Conservation (phyloP, 2,329 filamentous ascomycete genomes). For the Leptoxyphium fumago region DNA sequence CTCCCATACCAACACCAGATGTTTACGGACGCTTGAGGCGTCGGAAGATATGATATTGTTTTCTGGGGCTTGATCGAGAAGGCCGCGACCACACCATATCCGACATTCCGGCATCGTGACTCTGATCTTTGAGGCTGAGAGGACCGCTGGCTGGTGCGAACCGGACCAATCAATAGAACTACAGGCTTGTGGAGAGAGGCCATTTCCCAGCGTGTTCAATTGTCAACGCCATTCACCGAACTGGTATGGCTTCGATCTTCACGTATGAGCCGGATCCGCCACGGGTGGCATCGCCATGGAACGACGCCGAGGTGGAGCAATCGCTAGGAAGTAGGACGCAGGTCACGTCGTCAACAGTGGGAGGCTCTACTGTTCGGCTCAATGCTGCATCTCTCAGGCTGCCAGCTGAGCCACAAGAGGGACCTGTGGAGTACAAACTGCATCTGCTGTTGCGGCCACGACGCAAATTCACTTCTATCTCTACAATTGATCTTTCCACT, state of each 20-base stretch:
- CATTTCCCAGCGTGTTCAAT: neutral
- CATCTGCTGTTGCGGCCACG: conserved; percentile 73
- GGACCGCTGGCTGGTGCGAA: neutral
- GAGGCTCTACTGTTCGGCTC: neutral
- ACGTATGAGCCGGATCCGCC: conserved; percentile 84
- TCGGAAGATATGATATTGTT: neutral
- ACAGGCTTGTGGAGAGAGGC: neutral
- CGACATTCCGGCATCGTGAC: neutral
- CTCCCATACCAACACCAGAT: conserved; percentile 35
- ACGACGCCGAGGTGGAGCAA: neutral
- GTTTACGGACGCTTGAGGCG: conserved; percentile 21
- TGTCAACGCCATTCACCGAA: neutral
- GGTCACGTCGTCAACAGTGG: neutral
- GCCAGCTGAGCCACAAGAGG: conserved; percentile 82
- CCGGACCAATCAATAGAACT: neutral
- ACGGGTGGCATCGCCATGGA: conserved; percentile 82
- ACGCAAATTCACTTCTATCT: conserved; percentile 57
- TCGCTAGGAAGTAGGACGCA: neutral
- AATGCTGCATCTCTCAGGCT: conserved; percentile 36
- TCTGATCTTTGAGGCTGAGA: neutral
- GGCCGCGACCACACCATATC: neutral
- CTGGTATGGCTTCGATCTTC: conserved; percentile 78
- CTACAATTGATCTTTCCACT: conserved; percentile 42
- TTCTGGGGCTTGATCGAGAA: neutral
- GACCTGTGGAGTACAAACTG: conserved; percentile 91